phyloP scores from a whole-genome alignment of 805 yeast species.

The Candida chauliodis region DNA sequence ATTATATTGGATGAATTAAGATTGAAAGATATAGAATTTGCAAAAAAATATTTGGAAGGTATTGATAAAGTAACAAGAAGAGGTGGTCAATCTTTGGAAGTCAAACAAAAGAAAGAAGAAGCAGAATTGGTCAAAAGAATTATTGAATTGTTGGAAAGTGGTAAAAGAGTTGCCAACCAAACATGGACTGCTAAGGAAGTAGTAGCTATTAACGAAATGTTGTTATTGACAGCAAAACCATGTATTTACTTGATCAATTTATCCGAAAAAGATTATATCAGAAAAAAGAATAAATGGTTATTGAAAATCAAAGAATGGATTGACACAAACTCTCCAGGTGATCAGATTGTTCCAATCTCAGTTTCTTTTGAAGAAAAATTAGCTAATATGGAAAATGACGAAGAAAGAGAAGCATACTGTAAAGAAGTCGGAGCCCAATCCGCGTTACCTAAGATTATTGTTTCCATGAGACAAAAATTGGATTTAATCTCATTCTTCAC shows the following conservation, averaged over 20 bases:
- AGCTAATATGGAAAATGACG: conserved; percentile 82
- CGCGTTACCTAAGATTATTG: conserved; percentile 82
- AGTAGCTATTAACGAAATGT: conserved; percentile 81
- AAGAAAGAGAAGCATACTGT: conserved; percentile 73
- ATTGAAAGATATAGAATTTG: conserved; percentile 94
- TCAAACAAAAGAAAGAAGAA: conserved; percentile 84
- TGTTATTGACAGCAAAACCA: conserved; percentile 91
- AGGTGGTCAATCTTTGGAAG: conserved; percentile 88
- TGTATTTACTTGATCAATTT: conserved; percentile 88
- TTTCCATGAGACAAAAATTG: conserved; percentile 81
- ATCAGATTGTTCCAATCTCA: conserved; percentile 84
- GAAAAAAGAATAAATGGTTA: conserved; percentile 86
- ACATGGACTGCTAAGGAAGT: conserved; percentile 90
- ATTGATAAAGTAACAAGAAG: conserved; percentile 76
- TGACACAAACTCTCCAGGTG: conserved; percentile 79
- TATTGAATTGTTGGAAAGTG: conserved; percentile 73
- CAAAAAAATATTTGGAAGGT: conserved; percentile 74
- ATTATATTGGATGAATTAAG: conserved; percentile 89
- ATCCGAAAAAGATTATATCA: conserved; percentile 81
- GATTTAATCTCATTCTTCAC: conserved; percentile 93
- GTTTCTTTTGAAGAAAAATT: conserved; percentile 90
- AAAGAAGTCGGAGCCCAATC: conserved; percentile 69
- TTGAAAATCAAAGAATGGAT: conserved; percentile 87
- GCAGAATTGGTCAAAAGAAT: conserved; percentile 70
- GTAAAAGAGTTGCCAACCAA: conserved; percentile 84